Evolutionary conservation across 1,284 basidiomycete genomes (phyloP).

Genomic region (Pascua guehoae): DNA sequence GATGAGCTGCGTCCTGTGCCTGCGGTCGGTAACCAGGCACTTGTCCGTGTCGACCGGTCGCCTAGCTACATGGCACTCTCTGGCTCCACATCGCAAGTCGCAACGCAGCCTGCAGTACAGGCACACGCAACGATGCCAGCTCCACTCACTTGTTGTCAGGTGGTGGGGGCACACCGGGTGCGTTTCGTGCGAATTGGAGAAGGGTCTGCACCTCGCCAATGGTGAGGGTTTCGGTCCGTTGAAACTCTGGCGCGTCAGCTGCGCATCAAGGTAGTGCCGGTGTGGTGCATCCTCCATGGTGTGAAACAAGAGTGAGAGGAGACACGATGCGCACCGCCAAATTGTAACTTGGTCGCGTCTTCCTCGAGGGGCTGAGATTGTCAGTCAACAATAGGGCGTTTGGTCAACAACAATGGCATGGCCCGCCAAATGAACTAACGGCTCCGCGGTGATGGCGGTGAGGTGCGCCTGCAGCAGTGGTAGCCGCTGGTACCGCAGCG

Average conservation of each 20-base stretch:
- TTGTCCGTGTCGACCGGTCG: too few species aligned
- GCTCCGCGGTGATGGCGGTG: constrained; percentile 1
- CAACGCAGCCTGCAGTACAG: neutral
- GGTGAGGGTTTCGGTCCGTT: constrained; percentile 41
- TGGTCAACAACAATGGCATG: neutral
- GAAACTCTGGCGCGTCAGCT: constrained; percentile 31
- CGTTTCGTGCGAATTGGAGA: constrained; percentile 26
- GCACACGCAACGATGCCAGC: too few species aligned
- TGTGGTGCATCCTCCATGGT: neutral
- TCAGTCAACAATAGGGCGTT: neutral
- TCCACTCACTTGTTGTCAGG: constrained; percentile 43
- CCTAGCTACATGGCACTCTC: neutral
- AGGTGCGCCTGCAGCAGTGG: too few species aligned
- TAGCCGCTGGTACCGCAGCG: neutral
- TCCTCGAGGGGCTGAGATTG: constrained; percentile 33
- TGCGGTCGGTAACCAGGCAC: too few species aligned
- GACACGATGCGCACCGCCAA: constrained; percentile 32
- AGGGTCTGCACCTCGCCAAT: constrained; percentile 38
- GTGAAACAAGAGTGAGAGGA: neutral
- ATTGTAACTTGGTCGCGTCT: constrained; percentile 47
- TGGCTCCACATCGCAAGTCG: neutral
- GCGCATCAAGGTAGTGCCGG: too few species aligned
- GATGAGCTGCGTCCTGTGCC: too few species aligned
- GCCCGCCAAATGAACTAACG: neutral
- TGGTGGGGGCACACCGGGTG: constrained; percentile 32